Conservation (phyloP, 2,329 filamentous ascomycete species). For the Colletotrichum lupini region DNA sequence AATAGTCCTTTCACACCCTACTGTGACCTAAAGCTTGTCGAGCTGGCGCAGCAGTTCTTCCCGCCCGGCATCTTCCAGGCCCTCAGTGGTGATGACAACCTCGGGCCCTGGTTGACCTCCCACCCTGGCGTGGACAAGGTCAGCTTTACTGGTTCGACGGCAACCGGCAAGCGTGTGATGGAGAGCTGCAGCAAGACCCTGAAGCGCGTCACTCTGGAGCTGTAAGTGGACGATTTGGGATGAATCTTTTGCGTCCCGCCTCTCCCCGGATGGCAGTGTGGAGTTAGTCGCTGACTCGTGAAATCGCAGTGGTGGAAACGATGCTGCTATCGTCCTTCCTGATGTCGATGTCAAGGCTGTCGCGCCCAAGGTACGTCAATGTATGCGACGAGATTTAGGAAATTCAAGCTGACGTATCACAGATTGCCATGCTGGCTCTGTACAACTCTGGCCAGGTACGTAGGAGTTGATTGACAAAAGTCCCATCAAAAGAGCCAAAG, state of each 20-base stretch:
- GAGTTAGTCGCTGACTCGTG: background rate
- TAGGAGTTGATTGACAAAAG: background rate
- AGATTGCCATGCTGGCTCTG: slow-evolving; percentile 62
- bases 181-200: slow-evolving; percentile 65
- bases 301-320: slow-evolving; percentile 63
- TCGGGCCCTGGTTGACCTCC: slow-evolving; percentile 68
- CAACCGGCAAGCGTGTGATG: slow-evolving; percentile 71
- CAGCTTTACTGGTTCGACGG: slow-evolving; percentile 71
- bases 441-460: slow-evolving; percentile 62
- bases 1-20: slow-evolving; percentile 66
- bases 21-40: slow-evolving; percentile 66
- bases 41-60: slow-evolving; percentile 67
- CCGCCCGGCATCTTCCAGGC: slow-evolving; percentile 72
- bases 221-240: slow-evolving; percentile 43
- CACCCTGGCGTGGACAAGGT: slow-evolving; percentile 72
- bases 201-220: slow-evolving; percentile 70
- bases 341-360: slow-evolving; percentile 63
- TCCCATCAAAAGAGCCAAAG: background rate
- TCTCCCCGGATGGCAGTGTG: slow-evolving; percentile 27
- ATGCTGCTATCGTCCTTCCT: slow-evolving; percentile 67
- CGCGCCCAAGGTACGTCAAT: slow-evolving; percentile 50
- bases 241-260: background rate
- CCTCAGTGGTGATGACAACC: slow-evolving; percentile 68
- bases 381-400: too few relatives aligned
- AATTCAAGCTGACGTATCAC: background rate